A percentile compares a stretch with the other conserved stretches of the same genome.
These are phyloP conservation scores for Neurospora sp. DNA, from an alignment of 495 filamentous ascomycete species.

Conservation along the genomic window DNA sequence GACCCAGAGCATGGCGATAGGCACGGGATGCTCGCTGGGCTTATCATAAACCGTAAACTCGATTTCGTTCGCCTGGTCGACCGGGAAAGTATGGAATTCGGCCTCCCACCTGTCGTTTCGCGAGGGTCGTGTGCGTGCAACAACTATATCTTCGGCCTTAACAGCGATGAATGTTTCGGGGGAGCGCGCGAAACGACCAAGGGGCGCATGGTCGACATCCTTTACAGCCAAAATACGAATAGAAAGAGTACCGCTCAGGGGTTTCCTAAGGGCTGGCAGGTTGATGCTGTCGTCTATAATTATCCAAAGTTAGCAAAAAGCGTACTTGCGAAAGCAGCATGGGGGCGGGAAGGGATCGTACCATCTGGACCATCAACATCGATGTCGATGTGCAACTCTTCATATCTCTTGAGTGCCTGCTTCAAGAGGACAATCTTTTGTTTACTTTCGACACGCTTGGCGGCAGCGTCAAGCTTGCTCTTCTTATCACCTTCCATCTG, in stretches of 20 bases:
- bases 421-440: slow-evolving; percentile 96
- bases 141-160: slow-evolving; percentile 89
- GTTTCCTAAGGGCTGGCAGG: slow-evolving; percentile 86
- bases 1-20: slow-evolving; percentile 93
- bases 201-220: slow-evolving; percentile 89
- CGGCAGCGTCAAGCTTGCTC: slow-evolving; percentile 85
- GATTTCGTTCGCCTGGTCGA: slow-evolving; percentile 97
- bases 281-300: slow-evolving; percentile 86
- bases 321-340: background rate
- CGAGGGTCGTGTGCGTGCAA: slow-evolving; percentile 79
- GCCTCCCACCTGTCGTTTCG: slow-evolving; percentile 84
- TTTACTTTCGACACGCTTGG: slow-evolving; percentile 80
- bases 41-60: slow-evolving; percentile 98
- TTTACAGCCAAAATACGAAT: slow-evolving; percentile 80
- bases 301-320: slow-evolving; percentile 4
- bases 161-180: slow-evolving; percentile 92
- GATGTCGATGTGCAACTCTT: slow-evolving; percentile 94
- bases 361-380: slow-evolving; percentile 81
- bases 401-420: slow-evolving; percentile 91
- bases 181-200: slow-evolving; percentile 73
- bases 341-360: slow-evolving; percentile 29
- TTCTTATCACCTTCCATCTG: slow-evolving; percentile 97
- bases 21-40: slow-evolving; percentile 74
- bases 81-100: slow-evolving; percentile 79
- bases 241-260: slow-evolving; percentile 77